Evolutionary conservation across 371 early-diverging fungal species (phyloP).

Genomic region (Rhizomucor pusillus): DNA sequence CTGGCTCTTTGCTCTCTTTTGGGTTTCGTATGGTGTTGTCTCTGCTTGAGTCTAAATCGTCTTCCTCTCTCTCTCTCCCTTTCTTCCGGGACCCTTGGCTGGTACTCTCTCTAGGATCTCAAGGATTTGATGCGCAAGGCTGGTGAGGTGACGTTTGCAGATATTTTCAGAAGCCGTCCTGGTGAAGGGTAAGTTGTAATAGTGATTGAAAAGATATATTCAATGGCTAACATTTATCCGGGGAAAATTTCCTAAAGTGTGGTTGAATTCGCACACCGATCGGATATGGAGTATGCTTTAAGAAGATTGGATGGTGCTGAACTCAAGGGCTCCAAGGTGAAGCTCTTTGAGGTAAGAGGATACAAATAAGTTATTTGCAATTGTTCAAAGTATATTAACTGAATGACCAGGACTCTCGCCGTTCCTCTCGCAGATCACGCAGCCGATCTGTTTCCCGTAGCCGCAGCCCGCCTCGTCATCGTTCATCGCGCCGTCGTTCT

Average conservation of each 20-base stretch:
- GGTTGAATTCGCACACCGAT: slow-evolving; percentile 83
- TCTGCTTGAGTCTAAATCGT: no score
- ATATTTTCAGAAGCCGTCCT: slow-evolving; percentile 77
- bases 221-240: slow-evolving; percentile 1
- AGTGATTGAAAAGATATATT: background rate
- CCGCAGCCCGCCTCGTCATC: slow-evolving; percentile 37
- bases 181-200: slow-evolving; percentile 80
- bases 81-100: no score
- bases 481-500: slow-evolving; percentile 39
- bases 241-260: slow-evolving; percentile 46
- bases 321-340: slow-evolving; percentile 76
- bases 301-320: slow-evolving; percentile 85
- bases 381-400: background rate
- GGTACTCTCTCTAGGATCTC: slow-evolving; percentile 72
- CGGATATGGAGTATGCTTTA: slow-evolving; percentile 85
- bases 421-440: slow-evolving; percentile 36
- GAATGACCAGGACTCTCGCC: slow-evolving; percentile 24
- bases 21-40: no score
- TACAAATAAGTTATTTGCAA: slow-evolving; percentile 14
- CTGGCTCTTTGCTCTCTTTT: no score
- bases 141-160: slow-evolving; percentile 93
- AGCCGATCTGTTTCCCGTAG: slow-evolving; percentile 39
- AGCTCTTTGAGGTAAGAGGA: slow-evolving; percentile 70
- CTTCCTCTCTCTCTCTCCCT: no score
- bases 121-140: slow-evolving; percentile 95